Evolutionary conservation across 2,329 filamentous ascomycete genomes (phyloP), one percentile per base, ranked within the genome.

Genomic region (Fusarium lyarnte): DNA sequence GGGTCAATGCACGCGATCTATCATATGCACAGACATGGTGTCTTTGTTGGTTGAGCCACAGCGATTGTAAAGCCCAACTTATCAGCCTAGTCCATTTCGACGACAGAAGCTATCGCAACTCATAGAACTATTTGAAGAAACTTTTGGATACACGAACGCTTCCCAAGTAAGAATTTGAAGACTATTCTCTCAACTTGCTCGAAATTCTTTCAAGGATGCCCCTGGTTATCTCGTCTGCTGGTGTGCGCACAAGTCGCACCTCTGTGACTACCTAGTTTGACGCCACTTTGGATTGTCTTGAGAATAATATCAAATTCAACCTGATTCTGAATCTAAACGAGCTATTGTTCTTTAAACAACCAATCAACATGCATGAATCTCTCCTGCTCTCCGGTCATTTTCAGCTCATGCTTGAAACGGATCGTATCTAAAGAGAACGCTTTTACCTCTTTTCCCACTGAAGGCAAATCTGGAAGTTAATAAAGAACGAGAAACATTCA

Each of bases 281-380:
- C 63, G 64, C 64, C 63, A 67, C 64, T 47, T 52, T 45, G 17
- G 5, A 67, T 67, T 67, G 63, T 62, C 21, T 42, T 53, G 8
- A n/a, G 19, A 25, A 51, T 4, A 60, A 39, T 33, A 23, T n/a
- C 33, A 25, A 17, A 23, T 5, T 8, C 21, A 8, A 31, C 4
- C 25, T 17, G 8, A 12, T 1, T 25, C 1, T n/a, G 21, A 17
- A 1, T 2, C 4, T 1, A 36, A n/a, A 23, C 8, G 29, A n/a
- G 23, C 10, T 29, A 38, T n/a, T 39, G 45, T 39, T 52, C 27
- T 19, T 41, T 7, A 6, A 2, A 9, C 14, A 10, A 12, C 45
- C 45, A 53, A 53, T 41, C 16, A 41, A n/a, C 3, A 13, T 21
- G 16, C 19, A 19, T 35, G 2, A 17, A 11, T 7, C 5, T 5